Evolutionary conservation across 495 filamentous ascomycete species (phyloP), one percentile per base, ranked within the genome.

Genomic region (Hypoxylon lienhwacheense): DNA sequence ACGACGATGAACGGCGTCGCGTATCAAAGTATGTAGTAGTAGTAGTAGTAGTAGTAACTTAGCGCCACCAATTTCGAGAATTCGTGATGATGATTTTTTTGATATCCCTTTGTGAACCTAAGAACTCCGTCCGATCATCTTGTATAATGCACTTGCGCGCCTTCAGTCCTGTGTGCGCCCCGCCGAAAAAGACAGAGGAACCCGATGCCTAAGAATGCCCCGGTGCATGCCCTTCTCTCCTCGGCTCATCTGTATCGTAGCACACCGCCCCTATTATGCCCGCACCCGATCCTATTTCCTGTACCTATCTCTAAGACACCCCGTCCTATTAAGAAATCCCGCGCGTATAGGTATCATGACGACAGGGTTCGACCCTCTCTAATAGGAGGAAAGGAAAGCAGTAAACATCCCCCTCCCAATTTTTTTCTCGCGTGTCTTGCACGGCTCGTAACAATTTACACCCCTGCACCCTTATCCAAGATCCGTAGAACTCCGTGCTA

Each of bases 401-500:
- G 36, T 14, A 52, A 53, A 20, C 40, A 46, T 11, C 22, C 29
- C 32, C 14, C 21, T 0, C 32, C 15, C 42, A 33, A 22, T 5
- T 16, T 37, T 53, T 51, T 50, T 59, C 49, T 35, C 10, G 7
- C 2, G 53, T 35, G 35, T 49, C 56, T 59, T 45, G 26, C 34
- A 39, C 50, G 35, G 36, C 21, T 42, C 51, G 46, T 61, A 29
- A 37, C 55, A 51, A 41, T 54, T 42, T 40, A 22, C 51, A 46
- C 57, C 56, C 15, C 40, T 20, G 25, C 51, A 46, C 57, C 56
- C 15, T 35, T 20, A 8, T 7, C 47, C 55, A 31, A 28, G 39
- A 14, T 8, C 41, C 43, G 21, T 49, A 29, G 21, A 61, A 55
- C 58, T 55, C 58, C 58, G 47, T 41, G 58, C 58, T 61, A 61